Percentiles rank a stretch among this genome's conserved stretches.
Conservation (phyloP, 257 asterid genomes). For the Solanum medicagineum region DNA sequence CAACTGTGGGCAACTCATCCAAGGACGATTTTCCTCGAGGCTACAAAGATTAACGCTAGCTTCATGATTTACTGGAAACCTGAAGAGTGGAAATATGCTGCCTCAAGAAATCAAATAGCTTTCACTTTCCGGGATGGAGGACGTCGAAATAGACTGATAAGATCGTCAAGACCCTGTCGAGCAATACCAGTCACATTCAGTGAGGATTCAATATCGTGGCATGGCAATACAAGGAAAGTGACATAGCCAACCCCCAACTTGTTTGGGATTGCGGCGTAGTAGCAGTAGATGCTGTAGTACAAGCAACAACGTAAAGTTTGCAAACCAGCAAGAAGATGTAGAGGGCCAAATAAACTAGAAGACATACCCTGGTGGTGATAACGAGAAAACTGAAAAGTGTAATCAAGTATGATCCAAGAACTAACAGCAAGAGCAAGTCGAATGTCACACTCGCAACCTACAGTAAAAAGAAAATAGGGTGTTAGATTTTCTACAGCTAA, state of each 20-base stretch:
- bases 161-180: slow-evolving; percentile 85
- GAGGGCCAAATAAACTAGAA: not conserved
- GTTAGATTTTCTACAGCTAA: not conserved
- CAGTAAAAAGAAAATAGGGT: not conserved
- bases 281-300: not conserved
- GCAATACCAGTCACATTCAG: not conserved
- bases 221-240: not conserved
- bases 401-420: slow-evolving; percentile 78
- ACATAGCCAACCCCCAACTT: not conserved
- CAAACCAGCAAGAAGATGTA: not conserved
- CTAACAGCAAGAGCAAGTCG: slow-evolving; percentile 80
- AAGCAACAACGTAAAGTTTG: not conserved
- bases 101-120: slow-evolving; percentile 24
- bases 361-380: slow-evolving; percentile 72
- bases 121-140: slow-evolving; percentile 82
- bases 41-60: slow-evolving; percentile 6
- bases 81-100: not conserved
- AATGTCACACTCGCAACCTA: slow-evolving; percentile 93
- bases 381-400: slow-evolving; percentile 68
- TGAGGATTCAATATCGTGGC: not conserved
- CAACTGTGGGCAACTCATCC: slow-evolving; percentile 3
- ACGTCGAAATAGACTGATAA: slow-evolving; percentile 81
- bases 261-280: not conserved
- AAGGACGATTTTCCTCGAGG: slow-evolving; percentile 5
- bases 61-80: not conserved